Percentiles rank a stretch among this genome's conserved stretches.
Conservation (phyloP, 169 alveolate species). For the Plasmodium inui region DNA sequence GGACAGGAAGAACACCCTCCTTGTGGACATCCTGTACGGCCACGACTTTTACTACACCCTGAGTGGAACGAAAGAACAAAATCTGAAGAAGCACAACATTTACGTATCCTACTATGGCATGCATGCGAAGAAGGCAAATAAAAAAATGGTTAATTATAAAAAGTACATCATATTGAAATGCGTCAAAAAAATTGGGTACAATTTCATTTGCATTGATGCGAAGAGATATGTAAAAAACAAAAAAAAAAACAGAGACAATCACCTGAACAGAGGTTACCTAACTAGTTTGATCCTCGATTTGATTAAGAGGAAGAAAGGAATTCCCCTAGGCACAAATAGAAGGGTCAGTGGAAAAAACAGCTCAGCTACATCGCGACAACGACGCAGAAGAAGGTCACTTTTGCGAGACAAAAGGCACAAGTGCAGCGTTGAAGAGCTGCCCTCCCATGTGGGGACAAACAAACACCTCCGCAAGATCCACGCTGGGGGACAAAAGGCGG, state of each 20-base stretch:
- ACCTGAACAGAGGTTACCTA: slow-evolving; percentile 36
- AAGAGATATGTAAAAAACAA: slow-evolving; percentile 61
- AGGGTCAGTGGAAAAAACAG: background rate
- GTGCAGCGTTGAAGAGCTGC: background rate
- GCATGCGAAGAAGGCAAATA: slow-evolving; percentile 43
- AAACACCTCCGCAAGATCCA: background rate
- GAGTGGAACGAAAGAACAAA: background rate
- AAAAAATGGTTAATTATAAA: slow-evolving; percentile 48
- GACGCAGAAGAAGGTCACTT: background rate
- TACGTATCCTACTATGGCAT: slow-evolving; percentile 47
- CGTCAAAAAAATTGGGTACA: slow-evolving; percentile 40
- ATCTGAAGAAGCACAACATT: slow-evolving; percentile 23
- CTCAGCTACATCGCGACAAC: background rate
- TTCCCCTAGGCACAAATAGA: background rate
- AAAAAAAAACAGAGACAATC: slow-evolving; percentile 34
- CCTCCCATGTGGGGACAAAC: background rate
- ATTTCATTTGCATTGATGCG: slow-evolving; percentile 68
- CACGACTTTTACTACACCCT: slow-evolving; percentile 60
- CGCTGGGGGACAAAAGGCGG: background rate
- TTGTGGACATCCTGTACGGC: slow-evolving; percentile 55
- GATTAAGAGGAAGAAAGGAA: slow-evolving; percentile 36
- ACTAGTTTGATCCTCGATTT: slow-evolving; percentile 55
- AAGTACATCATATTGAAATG: slow-evolving; percentile 26
- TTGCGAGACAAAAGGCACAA: background rate
- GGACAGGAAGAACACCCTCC: slow-evolving; percentile 32